Evolutionary conservation across 1,139 yeast species (phyloP), one percentile per base, ranked within the genome.

Genomic region (Suhomyces panamericanus): DNA sequence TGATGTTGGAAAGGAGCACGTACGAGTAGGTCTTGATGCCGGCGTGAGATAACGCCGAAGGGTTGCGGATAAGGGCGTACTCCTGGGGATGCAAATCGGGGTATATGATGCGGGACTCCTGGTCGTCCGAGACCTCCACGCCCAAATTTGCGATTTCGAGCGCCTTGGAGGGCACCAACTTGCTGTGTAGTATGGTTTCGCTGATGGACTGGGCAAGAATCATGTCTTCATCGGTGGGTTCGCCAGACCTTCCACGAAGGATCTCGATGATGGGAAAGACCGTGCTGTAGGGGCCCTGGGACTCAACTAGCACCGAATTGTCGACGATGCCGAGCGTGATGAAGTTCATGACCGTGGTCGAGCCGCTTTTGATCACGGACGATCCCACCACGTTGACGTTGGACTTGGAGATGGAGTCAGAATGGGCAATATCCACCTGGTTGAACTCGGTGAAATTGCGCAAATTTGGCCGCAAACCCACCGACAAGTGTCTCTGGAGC

Each of bases 221-320:
- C 87, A 88, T 89, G 63, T 91, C 97, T 66, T 91, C 97, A 53
- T 85, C 90, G 1, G 95, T 83, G 17, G 97, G 97, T 3, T 93
- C 89, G 30, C 90, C 88, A 11, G 73, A 62, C 45, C 89, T 73
- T 15, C 96, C 96, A 47, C 95, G 73, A 46, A 84, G 78, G 13
- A 89, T 80, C 54, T 88, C 95, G 10, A 91, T 91, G 36, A 87
- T 85, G 0, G 96, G 95, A 59, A 79, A 89, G 0, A 85, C 75
- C 0, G 83, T 64, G 1, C 83, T 66, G 51, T 61, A 69, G n/a
- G 56, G 56, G 5, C 34, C 47, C 16, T 47, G 41, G 40, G 47
- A 32, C 20, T 39, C 32, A 32, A 34, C 42, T 38, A 37, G 39
- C 20, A 39, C 39, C 26, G 48, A 68, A 34, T 66, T 64, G 6